Percentiles rank a stretch among this genome's conserved stretches.
phyloP scores from a whole-genome alignment of 345 rosid genomes.

The Eucalyptus brandiana region DNA sequence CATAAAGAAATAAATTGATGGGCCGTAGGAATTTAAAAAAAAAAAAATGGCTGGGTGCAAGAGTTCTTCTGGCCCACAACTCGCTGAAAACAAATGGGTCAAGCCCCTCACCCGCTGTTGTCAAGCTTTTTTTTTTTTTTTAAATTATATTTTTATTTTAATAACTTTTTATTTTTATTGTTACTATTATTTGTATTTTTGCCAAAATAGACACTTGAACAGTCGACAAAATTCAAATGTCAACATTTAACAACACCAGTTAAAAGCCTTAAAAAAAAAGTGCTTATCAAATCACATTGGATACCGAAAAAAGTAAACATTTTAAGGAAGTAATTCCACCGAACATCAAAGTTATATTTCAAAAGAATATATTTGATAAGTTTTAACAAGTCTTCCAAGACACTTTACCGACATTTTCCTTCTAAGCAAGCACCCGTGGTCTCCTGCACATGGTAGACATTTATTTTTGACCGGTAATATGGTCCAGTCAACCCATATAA shows the following conservation, averaged over 20 bases:
- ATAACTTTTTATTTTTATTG: accelerated
- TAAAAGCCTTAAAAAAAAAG: not conserved
- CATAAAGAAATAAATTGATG: too few relatives aligned
- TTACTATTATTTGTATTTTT: too few relatives aligned
- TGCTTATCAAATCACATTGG: not conserved
- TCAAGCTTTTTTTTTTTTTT: too few relatives aligned
- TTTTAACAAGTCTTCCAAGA: not conserved
- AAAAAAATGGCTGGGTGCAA: too few relatives aligned
- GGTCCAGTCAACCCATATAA: not conserved
- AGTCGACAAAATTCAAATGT: accelerated
- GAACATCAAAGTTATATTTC: not conserved
- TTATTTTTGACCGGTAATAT: not conserved
- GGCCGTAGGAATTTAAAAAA: too few relatives aligned
- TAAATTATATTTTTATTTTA: too few relatives aligned
- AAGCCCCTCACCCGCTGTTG: too few relatives aligned
- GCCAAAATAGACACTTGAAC: too few relatives aligned
- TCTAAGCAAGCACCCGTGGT: not conserved
- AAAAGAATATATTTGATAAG: too few relatives aligned
- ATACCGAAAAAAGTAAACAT: not conserved
- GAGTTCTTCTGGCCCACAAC: too few relatives aligned
- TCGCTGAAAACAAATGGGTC: too few relatives aligned
- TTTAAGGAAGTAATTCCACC: not conserved
- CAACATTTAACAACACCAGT: not conserved
- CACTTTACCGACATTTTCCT: not conserved
- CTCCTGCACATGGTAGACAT: not conserved